Evolutionary conservation across 2,329 filamentous ascomycete species (phyloP).

Genomic region (Stemphylium vesicarium): DNA sequence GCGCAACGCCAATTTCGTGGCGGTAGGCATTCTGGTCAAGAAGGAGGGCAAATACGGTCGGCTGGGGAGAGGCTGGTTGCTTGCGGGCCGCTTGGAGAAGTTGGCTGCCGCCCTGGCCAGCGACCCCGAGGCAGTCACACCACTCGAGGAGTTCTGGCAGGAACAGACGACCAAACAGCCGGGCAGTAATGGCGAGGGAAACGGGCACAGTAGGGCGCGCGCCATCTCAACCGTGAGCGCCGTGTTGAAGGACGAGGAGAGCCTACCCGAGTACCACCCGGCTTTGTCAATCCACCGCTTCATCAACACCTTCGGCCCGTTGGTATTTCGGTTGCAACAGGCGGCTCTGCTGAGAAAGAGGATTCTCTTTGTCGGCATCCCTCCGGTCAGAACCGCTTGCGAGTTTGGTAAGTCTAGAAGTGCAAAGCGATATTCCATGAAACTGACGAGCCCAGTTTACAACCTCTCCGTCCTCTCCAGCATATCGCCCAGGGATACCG

Average conservation of each 20-base stretch:
- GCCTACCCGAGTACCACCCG: slow-evolving; percentile 79
- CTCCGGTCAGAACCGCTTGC: slow-evolving; percentile 83
- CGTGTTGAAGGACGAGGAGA: slow-evolving; percentile 66
- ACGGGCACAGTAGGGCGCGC: slow-evolving; percentile 39
- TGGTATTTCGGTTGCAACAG: slow-evolving; percentile 90
- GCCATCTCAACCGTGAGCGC: slow-evolving; percentile 61
- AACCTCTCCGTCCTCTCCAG: slow-evolving; percentile 91
- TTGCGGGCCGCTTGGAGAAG: slow-evolving; percentile 76
- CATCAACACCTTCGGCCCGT: slow-evolving; percentile 82
- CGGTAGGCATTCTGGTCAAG: slow-evolving; percentile 87
- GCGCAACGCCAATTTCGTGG: slow-evolving; percentile 89
- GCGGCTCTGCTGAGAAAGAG: slow-evolving; percentile 85
- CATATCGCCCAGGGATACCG: slow-evolving; percentile 75
- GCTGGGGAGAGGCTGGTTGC: slow-evolving; percentile 86
- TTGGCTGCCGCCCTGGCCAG: slow-evolving; percentile 71
- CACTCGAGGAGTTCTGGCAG: slow-evolving; percentile 83
- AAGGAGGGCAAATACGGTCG: slow-evolving; percentile 74
- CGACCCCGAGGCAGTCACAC: slow-evolving; percentile 66
- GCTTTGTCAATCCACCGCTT: slow-evolving; percentile 81
- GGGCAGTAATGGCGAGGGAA: slow-evolving; percentile 5
- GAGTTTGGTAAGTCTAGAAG: slow-evolving; percentile 74
- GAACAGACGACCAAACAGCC: slow-evolving; percentile 48
- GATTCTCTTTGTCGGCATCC: slow-evolving; percentile 83
- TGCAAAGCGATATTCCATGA: not conserved
- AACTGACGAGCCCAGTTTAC: slow-evolving; percentile 69